Base-by-base conservation (phyloP, 2,329 filamentous ascomycete genomes). In the Nigrograna mackinnonii region DNA sequence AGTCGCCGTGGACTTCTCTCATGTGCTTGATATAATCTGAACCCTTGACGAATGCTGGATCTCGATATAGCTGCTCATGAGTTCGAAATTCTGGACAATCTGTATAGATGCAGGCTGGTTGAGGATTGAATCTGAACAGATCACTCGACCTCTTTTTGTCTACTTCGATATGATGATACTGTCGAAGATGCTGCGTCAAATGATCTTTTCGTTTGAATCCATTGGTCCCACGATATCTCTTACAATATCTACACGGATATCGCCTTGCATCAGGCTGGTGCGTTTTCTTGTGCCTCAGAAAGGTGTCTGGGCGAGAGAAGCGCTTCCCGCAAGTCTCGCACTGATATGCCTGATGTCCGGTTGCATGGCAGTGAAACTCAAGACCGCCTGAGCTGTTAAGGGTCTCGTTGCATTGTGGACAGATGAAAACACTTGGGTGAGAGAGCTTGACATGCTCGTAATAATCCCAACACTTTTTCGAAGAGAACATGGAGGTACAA, bases 181-280 rank as follows among this genome's bases (percentile, higher is more conserved):
- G 58, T 1, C 50, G 52, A 14, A 71, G 47, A 41, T 73, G 70
- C 20, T 72, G 69, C 4, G 50, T 44, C 0, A 72, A 49, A 39
- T 73, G 69, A 36, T 73, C 69, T 5, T 47, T 56, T n/a, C 69
- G 62, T 19, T 52, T 59, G 41, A 73, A 73, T 1, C 61, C 64
- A 5, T 63, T 39, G 2, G 48, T 45, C 2, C 64, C 66, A n/a
- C 56, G 58, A 36, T 68, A 54, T 13, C 44, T 57, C 35, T 54
- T 66, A 48, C 68, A 71, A 28, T 59, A 57, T 0, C 31, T 40
- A 30, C 69, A 72, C 4, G 61, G 58, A 28, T 57, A 64, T 1
- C 52, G 37, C 18, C 18, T 18, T 11, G 24, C 22, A 30, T 44
- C 35, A 4, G 39, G 16, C 13, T 39, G n/a, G 34, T 57, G 52